Conservation (phyloP, 2,329 filamentous ascomycete species). For the Arthrobotrys conoides region DNA sequence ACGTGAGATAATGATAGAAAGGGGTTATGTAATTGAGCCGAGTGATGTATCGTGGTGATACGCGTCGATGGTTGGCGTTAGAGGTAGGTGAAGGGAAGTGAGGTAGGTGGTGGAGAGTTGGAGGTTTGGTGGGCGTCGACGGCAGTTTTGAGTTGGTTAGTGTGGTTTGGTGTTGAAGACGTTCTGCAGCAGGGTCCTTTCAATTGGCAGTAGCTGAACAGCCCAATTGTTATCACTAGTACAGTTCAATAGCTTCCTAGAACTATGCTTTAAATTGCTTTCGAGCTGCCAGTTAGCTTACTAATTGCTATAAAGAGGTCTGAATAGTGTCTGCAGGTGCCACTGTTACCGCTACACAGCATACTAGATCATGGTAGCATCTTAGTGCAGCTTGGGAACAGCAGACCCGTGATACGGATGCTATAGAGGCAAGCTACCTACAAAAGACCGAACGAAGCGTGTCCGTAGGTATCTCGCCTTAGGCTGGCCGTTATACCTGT, state of each 20-base stretch:
- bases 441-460: neutral
- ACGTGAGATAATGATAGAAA: neutral
- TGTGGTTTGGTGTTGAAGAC: neutral
- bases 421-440: neutral
- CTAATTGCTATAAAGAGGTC: neutral
- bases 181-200: neutral
- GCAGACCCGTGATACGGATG: constrained; percentile 7
- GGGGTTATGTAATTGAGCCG: neutral
- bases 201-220: too few species aligned
- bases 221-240: too few species aligned
- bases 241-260: too few species aligned
- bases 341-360: constrained; percentile 23
- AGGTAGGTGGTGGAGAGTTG: constrained; percentile 5
- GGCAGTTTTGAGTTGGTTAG: constrained; percentile 12
- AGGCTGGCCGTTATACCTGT: neutral
- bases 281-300: constrained; percentile 9
- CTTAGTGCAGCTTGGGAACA: neutral
- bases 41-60: neutral
- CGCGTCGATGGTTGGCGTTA: constrained; percentile 3
- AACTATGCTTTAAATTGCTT: neutral
- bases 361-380: neutral
- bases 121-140: constrained; percentile 25
- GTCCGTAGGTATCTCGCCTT: neutral
- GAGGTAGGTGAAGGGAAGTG: neutral
- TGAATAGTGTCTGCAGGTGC: neutral